phyloP scores from a whole-genome alignment of 345 rosid genomes.

The Lumnitzera littorea region DNA sequence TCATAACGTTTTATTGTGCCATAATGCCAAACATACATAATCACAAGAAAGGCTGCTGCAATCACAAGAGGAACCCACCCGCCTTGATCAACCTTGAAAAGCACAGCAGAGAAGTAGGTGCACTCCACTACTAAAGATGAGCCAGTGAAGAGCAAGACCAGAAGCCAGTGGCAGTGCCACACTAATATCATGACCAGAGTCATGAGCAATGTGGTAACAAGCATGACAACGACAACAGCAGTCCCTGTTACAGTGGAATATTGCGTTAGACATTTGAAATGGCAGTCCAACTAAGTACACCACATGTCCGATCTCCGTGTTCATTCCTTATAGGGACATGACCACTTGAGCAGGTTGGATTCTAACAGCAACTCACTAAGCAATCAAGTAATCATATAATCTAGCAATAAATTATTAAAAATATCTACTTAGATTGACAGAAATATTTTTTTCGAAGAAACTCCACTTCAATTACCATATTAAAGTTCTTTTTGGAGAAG shows the following conservation, averaged over 20 bases:
- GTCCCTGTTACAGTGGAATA: slow-evolving; percentile 37
- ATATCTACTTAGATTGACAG: too few species aligned
- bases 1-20: slow-evolving; percentile 67
- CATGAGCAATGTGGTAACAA: slow-evolving; percentile 70
- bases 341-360: too few species aligned
- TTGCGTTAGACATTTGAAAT: background rate
- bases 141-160: slow-evolving; percentile 50
- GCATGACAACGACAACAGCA: slow-evolving; percentile 68
- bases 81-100: slow-evolving; percentile 63
- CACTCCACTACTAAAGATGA: slow-evolving; percentile 51
- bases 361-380: too few species aligned
- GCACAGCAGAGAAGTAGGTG: slow-evolving; percentile 57
- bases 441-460: too few species aligned
- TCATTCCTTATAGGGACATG: too few species aligned
- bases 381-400: too few species aligned
- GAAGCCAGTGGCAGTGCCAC: slow-evolving; percentile 77
- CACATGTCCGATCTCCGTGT: too few species aligned
- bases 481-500: too few species aligned
- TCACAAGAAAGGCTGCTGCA: slow-evolving; percentile 50
- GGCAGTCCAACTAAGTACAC: too few species aligned
- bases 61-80: slow-evolving; percentile 84
- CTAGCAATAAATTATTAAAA: too few species aligned
- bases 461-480: too few species aligned
- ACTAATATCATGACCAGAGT: slow-evolving; percentile 59
- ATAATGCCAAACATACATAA: slow-evolving; percentile 73